Base-by-base conservation (phyloP, 2,329 filamentous ascomycete species). In the Pseudogymnoascus sp. region DNA sequence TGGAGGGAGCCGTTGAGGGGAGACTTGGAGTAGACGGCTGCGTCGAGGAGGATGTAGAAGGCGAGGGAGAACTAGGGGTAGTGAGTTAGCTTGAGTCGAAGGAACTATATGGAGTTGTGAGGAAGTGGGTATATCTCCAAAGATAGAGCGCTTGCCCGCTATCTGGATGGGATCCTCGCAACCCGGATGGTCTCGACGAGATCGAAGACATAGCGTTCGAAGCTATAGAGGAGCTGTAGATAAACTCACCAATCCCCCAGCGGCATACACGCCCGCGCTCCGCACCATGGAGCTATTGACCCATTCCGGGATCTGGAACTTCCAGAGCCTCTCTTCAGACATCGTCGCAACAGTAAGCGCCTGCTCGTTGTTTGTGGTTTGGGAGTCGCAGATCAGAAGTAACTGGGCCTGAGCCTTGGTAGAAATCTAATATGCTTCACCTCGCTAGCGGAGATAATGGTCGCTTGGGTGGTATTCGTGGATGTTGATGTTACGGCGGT, bases 11-110 rank as follows among this genome's bases (percentile, higher is more conserved):
- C 81, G 77, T 88, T 88, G 67, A 76, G 77, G 64, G 78, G 62
- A 11, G 82, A 84, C 70, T 86, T 83, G 68, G 85, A 88, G 84
- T 84, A 88, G 59, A 88, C 84, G 65, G 86, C 84, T 4, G 83
- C 80, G 74, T 88, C 86, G 74, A 88, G 83, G 75, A 88, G 82
- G 71, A 84, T 78, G 78, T 87, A 88, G 76, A 88, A 88, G 65
- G 85, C 85, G 72, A 88, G 77, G 58, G 85, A 86, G 79, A 86
- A 88, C 85, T 87, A 18, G 43, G 28, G 37, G n/a, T 4, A 4
- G 33, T 2, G 31, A 2, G 43, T 60, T 58, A 63, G 38, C 41
- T 14, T 25, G 6, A 4, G 25, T 35, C 7, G n/a, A 25, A 21
- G 9, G 11, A 28, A 49, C 3, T 25, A 21, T 21, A 8, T 23